Conservation (phyloP, 306 rosid species). For the Begonia masoniana region DNA sequence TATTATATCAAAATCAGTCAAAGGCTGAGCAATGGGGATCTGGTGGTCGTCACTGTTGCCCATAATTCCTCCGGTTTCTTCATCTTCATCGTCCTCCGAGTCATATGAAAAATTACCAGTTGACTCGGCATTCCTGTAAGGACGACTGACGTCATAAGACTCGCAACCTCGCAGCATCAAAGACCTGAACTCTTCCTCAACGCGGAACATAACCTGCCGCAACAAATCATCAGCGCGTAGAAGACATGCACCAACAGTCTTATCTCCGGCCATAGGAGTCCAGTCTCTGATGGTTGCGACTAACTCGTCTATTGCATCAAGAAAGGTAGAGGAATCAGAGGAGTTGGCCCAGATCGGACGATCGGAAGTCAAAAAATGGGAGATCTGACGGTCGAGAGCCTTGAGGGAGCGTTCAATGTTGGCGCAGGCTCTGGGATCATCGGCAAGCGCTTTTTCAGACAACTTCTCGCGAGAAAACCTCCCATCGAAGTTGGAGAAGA, state of each 20-base stretch:
- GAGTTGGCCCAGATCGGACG: constrained; percentile 76
- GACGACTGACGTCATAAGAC: constrained; percentile 49
- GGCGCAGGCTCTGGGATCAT: constrained; percentile 35
- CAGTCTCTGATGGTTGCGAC: constrained; percentile 52
- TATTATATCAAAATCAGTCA: constrained; percentile 55
- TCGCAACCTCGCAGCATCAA: constrained; percentile 87
- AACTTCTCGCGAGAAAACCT: constrained; percentile 81
- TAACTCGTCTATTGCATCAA: constrained; percentile 69
- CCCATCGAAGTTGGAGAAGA: constrained; percentile 83
- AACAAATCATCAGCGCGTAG: constrained; percentile 68
- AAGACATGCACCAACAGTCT: constrained; percentile 41
- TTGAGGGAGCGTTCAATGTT: constrained; percentile 54
- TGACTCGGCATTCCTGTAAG: constrained; percentile 31
- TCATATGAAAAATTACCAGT: constrained; percentile 41
- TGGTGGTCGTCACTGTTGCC: constrained; percentile 21
- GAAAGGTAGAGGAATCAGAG: constrained; percentile 54
- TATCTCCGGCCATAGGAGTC: constrained; percentile 51
- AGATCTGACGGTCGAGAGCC: constrained; percentile 70
- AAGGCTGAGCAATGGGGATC: constrained; percentile 71
- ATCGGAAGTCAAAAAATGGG: constrained; percentile 47
- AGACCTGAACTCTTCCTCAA: constrained; percentile 78
- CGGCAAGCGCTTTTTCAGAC: constrained; percentile 33
- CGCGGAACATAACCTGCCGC: constrained; percentile 85
- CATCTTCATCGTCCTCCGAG: constrained; percentile 51
- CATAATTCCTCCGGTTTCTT: constrained; percentile 16